These are phyloP conservation scores for Scedosporium dehoogii DNA, from an alignment of 2,329 filamentous ascomycete genomes.

Conservation along the genomic window DNA sequence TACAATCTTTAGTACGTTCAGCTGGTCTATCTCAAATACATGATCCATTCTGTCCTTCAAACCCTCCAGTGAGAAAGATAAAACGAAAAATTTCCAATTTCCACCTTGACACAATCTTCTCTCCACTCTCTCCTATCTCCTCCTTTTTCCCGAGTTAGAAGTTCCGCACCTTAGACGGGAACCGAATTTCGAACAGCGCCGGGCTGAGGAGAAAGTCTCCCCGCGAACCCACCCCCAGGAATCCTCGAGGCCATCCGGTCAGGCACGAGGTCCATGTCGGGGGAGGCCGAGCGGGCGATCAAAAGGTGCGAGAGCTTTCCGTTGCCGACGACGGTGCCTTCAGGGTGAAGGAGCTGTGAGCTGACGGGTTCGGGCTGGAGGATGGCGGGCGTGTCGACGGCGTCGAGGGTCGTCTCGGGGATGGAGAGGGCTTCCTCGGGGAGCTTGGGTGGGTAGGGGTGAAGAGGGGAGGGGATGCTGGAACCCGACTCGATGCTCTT, in stretches of 20 bases:
- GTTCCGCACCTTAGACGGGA: background rate
- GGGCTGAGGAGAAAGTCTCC: slow-evolving; percentile 37
- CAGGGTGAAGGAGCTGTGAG: background rate
- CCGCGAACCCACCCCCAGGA: slow-evolving; percentile 12
- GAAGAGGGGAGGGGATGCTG: background rate
- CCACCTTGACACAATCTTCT: background rate
- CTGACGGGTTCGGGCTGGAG: background rate
- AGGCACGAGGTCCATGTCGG: slow-evolving; percentile 49
- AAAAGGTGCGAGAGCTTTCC: background rate
- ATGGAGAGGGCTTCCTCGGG: slow-evolving; percentile 14
- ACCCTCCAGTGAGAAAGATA: background rate
- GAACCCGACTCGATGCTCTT: slow-evolving; percentile 51
- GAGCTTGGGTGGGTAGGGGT: slow-evolving; percentile 5
- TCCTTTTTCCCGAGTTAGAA: background rate
- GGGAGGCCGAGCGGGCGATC: slow-evolving; percentile 32
- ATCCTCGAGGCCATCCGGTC: slow-evolving; percentile 53
- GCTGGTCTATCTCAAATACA: background rate
- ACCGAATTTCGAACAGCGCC: background rate
- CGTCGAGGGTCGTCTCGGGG: slow-evolving; percentile 29
- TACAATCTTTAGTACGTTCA: background rate
- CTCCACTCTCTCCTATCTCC: background rate
- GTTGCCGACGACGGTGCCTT: background rate
- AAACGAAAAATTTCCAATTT: too few relatives aligned
- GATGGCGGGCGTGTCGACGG: slow-evolving; percentile 11
- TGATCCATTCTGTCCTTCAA: background rate